A percentile compares a stretch with the other conserved stretches of the same genome.
These are phyloP conservation scores for Camellia granthamiana DNA, from an alignment of 148 eudicot species.

Conservation along the genomic window DNA sequence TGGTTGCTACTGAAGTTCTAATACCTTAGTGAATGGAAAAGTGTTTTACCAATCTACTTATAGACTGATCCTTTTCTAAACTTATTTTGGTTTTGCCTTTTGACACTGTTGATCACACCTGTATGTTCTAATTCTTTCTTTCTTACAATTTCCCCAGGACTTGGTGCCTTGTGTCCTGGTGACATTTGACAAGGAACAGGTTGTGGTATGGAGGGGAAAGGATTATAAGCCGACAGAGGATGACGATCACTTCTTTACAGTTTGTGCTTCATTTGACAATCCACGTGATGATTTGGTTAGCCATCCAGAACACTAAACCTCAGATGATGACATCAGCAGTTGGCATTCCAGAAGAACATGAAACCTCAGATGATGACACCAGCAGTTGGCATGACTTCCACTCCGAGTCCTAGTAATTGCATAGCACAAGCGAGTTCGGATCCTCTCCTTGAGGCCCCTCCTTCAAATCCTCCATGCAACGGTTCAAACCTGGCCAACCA, in stretches of 20 bases:
- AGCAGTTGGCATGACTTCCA: constrained; percentile 4
- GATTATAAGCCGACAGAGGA: constrained; percentile 51
- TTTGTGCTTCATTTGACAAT: constrained; percentile 38
- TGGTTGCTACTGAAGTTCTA: background rate
- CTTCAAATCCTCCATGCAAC: too few relatives aligned
- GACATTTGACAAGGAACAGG: constrained; percentile 78
- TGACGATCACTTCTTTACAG: constrained; percentile 40
- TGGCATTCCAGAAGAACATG: background rate
- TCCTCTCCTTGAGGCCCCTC: too few relatives aligned
- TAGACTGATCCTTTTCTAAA: background rate
- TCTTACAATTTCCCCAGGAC: constrained; percentile 43
- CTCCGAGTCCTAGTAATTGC: constrained; percentile 23
- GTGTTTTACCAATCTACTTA: background rate
- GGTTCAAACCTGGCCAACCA: too few relatives aligned
- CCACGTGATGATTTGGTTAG: constrained; percentile 31
- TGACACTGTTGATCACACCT: background rate
- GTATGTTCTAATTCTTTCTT: background rate
- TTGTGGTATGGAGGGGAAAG: constrained; percentile 84
- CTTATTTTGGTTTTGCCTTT: background rate
- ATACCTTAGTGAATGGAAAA: background rate
- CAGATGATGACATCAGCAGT: background rate
- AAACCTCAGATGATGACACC: constrained; percentile 8
- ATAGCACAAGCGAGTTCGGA: background rate
- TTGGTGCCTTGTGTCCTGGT: constrained; percentile 82
- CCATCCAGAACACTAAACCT: constrained; percentile 18